Conservation (phyloP, 129 eudicot species). For the Glebionis coronaria region DNA sequence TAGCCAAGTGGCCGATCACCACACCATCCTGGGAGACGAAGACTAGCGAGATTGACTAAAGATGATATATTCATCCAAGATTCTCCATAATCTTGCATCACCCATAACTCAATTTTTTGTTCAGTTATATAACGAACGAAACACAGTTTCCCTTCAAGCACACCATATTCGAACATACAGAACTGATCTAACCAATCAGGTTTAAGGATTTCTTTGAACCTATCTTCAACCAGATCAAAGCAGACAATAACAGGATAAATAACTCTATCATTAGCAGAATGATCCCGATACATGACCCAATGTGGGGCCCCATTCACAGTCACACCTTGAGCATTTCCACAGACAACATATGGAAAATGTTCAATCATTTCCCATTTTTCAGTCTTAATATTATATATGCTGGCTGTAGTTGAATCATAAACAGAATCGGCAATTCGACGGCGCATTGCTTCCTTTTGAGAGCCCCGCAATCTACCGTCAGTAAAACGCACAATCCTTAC, state of each 20-base stretch:
- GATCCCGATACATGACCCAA: conserved; percentile 19
- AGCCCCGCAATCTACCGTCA: not conserved
- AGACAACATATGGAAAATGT: conserved; percentile 21
- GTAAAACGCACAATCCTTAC: conserved; percentile 24
- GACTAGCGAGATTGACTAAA: not conserved
- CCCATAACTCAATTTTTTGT: not conserved
- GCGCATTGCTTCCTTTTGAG: not conserved
- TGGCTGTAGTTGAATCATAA: conserved; percentile 19
- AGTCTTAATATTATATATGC: conserved; percentile 19
- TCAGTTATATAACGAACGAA: not conserved
- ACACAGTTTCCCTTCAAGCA: conserved; percentile 12
- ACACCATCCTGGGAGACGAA: conserved; percentile 1
- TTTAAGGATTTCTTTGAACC: conserved; percentile 15
- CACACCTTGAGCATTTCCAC: conserved; percentile 15
- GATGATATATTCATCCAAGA: conserved; percentile 20
- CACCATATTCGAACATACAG: conserved; percentile 11
- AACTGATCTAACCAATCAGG: conserved; percentile 14
- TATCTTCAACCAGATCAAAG: conserved; percentile 21
- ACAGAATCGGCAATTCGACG: not conserved
- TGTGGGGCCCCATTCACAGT: conserved; percentile 20
- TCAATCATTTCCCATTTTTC: conserved; percentile 14
- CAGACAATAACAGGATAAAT: conserved; percentile 13
- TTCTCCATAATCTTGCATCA: not conserved
- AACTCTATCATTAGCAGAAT: not conserved
- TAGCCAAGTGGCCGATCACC: not conserved